These are phyloP conservation scores for Helminthosporium solani DNA, from an alignment of 2,329 filamentous ascomycete genomes.

Conservation along the genomic window DNA sequence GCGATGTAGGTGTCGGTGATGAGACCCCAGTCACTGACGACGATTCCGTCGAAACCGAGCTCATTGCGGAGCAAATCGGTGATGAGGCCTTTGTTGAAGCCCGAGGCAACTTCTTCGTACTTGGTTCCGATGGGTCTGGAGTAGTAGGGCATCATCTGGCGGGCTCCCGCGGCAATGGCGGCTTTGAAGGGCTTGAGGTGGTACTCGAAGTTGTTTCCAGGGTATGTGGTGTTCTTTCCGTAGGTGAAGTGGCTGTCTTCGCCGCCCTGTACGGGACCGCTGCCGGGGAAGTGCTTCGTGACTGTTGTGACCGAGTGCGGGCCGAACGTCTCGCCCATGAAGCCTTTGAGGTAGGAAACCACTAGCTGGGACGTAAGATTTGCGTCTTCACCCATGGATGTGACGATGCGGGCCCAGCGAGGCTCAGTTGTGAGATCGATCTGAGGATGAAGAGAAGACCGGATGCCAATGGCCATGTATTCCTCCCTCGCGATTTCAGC, in stretches of 20 bases:
- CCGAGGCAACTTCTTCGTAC: slow-evolving; percentile 52
- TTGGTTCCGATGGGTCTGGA: slow-evolving; percentile 50
- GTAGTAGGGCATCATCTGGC: slow-evolving; percentile 57
- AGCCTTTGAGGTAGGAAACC: slow-evolving; percentile 51
- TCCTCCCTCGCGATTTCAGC: slow-evolving; percentile 54
- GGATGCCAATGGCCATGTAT: slow-evolving; percentile 47
- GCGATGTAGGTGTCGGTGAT: slow-evolving; percentile 48
- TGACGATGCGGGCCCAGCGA: slow-evolving; percentile 51
- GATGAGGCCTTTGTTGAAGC: slow-evolving; percentile 55
- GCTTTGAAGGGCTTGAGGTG: slow-evolving; percentile 55
- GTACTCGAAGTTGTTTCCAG: slow-evolving; percentile 53
- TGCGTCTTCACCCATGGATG: slow-evolving; percentile 54
- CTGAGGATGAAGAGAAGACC: slow-evolving; percentile 53
- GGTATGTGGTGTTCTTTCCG: slow-evolving; percentile 54
- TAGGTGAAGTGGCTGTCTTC: slow-evolving; percentile 57
- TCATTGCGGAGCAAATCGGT: slow-evolving; percentile 52
- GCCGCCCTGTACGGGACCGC: slow-evolving; percentile 51
- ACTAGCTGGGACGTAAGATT: slow-evolving; percentile 41
- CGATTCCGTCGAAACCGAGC: slow-evolving; percentile 55
- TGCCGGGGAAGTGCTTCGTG: slow-evolving; percentile 58
- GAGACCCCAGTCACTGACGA: slow-evolving; percentile 56
- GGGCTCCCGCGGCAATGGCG: slow-evolving; percentile 51
- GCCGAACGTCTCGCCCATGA: slow-evolving; percentile 50
- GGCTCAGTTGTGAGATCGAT: slow-evolving; percentile 55
- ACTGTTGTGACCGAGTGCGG: slow-evolving; percentile 49